These are phyloP conservation scores for Yamadazyma spencermartinsiae DNA, from an alignment of 1,139 yeast species.

Conservation along the genomic window DNA sequence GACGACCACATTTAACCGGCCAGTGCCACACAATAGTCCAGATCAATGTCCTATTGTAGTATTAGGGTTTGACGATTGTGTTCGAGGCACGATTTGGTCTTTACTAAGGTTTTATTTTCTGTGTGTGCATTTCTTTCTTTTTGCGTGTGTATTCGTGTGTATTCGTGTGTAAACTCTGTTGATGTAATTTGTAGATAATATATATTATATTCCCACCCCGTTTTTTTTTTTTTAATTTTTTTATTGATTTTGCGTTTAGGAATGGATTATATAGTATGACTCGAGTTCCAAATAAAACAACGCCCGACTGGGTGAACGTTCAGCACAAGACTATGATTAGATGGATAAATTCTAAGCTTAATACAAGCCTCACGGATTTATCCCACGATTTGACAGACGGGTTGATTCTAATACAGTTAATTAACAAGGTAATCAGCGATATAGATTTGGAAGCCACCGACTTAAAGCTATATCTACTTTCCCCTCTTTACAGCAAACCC, in stretches of 20 bases:
- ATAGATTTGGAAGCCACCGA: conserved; percentile 18
- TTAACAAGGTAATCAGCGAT: conserved; percentile 30
- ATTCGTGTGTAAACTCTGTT: too few species aligned
- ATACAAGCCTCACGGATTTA: conserved; percentile 25
- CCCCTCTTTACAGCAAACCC: conserved; percentile 48
- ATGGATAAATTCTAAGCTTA: conserved; percentile 45
- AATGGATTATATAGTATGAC: background rate
- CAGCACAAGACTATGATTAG: conserved; percentile 49
- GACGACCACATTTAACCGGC: background rate
- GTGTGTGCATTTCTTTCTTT: too few species aligned
- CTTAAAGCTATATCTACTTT: conserved; percentile 25
- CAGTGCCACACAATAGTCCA: background rate
- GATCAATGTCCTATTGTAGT: background rate
- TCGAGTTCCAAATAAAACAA: conserved; percentile 21
- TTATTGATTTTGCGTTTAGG: too few species aligned
- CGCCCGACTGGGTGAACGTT: conserved; percentile 37
- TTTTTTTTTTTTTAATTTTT: too few species aligned
- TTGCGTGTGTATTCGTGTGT: too few species aligned
- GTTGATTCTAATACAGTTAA: conserved; percentile 34
- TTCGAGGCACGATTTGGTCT: too few species aligned
- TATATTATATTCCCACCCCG: too few species aligned
- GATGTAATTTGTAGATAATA: too few species aligned
- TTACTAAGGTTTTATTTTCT: too few species aligned
- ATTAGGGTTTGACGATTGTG: too few species aligned
- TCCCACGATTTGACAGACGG: conserved; percentile 41